phyloP scores from a whole-genome alignment of 495 filamentous ascomycete genomes.

The Articulospora tetracladia region DNA sequence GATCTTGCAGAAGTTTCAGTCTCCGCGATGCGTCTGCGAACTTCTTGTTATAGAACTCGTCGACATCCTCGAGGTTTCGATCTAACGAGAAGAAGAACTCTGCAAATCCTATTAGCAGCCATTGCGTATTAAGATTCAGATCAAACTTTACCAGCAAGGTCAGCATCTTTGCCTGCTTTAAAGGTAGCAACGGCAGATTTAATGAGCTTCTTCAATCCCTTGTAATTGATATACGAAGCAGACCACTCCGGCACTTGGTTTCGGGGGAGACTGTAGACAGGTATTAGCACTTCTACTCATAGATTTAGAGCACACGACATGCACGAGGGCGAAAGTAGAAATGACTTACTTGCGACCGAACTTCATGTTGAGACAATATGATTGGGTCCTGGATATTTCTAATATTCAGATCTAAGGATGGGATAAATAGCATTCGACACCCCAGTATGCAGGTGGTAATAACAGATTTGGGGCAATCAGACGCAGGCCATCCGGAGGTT shows the following conservation, averaged over 20 bases:
- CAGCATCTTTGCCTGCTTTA: constrained; percentile 66
- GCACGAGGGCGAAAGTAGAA: not conserved
- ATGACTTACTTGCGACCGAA: constrained; percentile 49
- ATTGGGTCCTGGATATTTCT: not conserved
- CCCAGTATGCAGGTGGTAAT: too few species aligned
- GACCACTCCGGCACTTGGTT: constrained; percentile 98
- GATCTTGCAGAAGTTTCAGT: constrained; percentile 77
- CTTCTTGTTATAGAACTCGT: constrained; percentile 94
- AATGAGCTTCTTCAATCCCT: constrained; percentile 90
- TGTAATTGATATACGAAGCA: constrained; percentile 90
- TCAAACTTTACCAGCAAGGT: constrained; percentile 59
- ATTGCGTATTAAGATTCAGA: not conserved
- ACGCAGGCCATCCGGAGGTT: not conserved
- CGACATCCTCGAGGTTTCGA: constrained; percentile 93
- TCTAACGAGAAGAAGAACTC: constrained; percentile 94
- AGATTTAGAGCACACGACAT: not conserved
- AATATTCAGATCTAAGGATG: not conserved
- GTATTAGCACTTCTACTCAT: constrained; percentile 47
- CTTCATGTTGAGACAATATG: constrained; percentile 55
- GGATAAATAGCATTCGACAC: too few species aligned
- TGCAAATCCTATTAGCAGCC: constrained; percentile 29
- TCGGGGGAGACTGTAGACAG: constrained; percentile 61
- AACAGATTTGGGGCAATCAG: too few species aligned
- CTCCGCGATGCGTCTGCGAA: constrained; percentile 76
- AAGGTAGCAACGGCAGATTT: constrained; percentile 60